Evolutionary conservation across 2,329 filamentous ascomycete genomes (phyloP), one percentile per base, ranked within the genome.

Genomic region (Diaporthe citriasiana): DNA sequence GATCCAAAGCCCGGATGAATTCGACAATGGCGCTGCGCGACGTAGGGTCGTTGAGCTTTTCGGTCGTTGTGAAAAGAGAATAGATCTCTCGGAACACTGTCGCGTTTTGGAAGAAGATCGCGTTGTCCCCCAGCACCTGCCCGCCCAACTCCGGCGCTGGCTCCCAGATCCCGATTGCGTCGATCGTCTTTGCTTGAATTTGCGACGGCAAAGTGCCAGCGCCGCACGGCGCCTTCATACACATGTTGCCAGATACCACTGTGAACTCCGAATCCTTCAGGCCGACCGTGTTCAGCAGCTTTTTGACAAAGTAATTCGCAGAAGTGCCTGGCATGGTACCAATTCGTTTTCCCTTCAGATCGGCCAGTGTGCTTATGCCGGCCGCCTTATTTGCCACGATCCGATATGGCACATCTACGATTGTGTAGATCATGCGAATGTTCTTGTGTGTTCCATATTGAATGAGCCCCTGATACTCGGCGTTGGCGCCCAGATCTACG

Each of bases 21-120:
- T 47, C 59, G 17, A 65, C 59, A n/a, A 65, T 65, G 40, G 59
- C 27, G 27, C 25, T 65, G 59, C 40, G 59, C 27, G 59, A 65
- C 27, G 42, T 1, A 5, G 59, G 59, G 42, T 65, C 59, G 6
- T 35, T 65, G 42, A 65, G 59, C 59, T 65, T 65, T 0, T 47
- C 59, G 25, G 59, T 65, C 27, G 59, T 65, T 1, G 59, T 47
- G 59, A 65, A 47, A 1, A 65, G 59, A 2, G 59, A 65, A 10
- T 65, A 65, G 4, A 65, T 33, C 12, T 47, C 59, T 4, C 59
- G 59, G 59, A 65, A 65, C 1, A 65, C 59, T 27, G 59, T 47
- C 42, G 27, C 59, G 59, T 65, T 65, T 6, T 47, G 59, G 59
- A 65, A 65, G 59, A 65, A 50, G 42, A 47, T 15, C 10, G 59